Base-by-base conservation (phyloP, 306 rosid genomes). In the Cicer pinnatifidum region DNA sequence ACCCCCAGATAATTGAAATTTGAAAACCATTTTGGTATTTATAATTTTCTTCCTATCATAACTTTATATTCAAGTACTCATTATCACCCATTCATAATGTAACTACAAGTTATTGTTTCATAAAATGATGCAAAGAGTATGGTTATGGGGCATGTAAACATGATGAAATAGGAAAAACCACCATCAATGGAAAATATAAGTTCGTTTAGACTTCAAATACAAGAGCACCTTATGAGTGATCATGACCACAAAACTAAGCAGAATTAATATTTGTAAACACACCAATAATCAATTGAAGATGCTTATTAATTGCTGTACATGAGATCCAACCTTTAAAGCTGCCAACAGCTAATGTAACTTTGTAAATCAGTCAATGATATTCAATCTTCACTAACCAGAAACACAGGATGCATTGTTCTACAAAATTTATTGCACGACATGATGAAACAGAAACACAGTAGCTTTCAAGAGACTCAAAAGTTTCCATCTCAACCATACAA, bases 321-420 rank as follows among this genome's bases (percentile, higher is more conserved):
- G 39, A 61, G 37, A 69, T 47, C 58, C 58, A 38, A 28, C 67
- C 41, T 7, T 63, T 16, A 8, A 44, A 58, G 44, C 20, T 35
- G 60, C 11, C 17, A 57, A 45, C 37, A 40, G 40, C 17, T 57
- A 60, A 23, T 46, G 75, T n/a, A 11, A 76, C 16, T 67, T 64
- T 39, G 54, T 2, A 44, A 56, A 57, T 28, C 51, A 76, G 61
- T 35, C 17, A 12, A 46, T 12, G 10, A 45, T 68, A 11, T 43
- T 67, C 80, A 62, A 9, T 71, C 43, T 16, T 45, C 17, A 7
- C 48, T 41, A 43, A 46, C 38, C 52, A 63, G 12, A 46, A 15
- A 13, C 73, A 23, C 69, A 19, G 70, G 66, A 67, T 64, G 60
- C 51, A 3, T 71, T 13, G 41, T 40, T 51, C 48, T 52, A 43